Percentiles rank a stretch among this genome's conserved stretches.
phyloP scores from a whole-genome alignment of 2,329 filamentous ascomycete genomes.

The Penicillium palitans region DNA sequence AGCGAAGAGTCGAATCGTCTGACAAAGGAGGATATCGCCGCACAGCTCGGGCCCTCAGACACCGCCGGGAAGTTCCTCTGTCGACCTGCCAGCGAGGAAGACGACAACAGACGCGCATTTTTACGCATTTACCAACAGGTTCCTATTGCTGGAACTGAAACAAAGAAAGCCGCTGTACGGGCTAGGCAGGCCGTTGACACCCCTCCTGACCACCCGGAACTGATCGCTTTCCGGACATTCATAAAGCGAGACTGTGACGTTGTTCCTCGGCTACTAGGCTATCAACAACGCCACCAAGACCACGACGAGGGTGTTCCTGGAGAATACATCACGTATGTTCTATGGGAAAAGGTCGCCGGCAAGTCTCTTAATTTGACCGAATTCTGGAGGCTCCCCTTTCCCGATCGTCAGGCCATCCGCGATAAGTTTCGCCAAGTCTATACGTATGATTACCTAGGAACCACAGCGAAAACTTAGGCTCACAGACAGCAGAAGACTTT shows the following conservation, averaged over 20 bases:
- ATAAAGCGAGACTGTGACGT: slow-evolving; percentile 1
- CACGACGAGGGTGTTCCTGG: slow-evolving; percentile 4
- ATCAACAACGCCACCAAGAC: slow-evolving; percentile 4
- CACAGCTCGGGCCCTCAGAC: neutral
- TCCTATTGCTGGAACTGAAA: slow-evolving; percentile 7
- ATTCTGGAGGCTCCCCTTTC: slow-evolving; percentile 8
- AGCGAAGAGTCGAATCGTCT: neutral
- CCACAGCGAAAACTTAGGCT: neutral
- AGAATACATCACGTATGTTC: slow-evolving; percentile 2
- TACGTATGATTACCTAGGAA: slow-evolving; percentile 1
- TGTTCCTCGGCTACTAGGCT: slow-evolving; percentile 5
- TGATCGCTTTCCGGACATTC: slow-evolving; percentile 1
- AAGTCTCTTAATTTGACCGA: slow-evolving; percentile 5
- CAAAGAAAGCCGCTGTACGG: neutral
- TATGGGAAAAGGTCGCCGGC: slow-evolving; percentile 7
- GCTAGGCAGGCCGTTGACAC: slow-evolving; percentile 1
- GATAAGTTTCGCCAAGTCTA: slow-evolving; percentile 6
- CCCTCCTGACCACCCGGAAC: slow-evolving; percentile 2
- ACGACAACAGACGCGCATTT: slow-evolving; percentile 5
- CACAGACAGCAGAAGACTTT: slow-evolving; percentile 2
- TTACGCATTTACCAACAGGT: slow-evolving; percentile 6
- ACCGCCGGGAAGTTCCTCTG: slow-evolving; percentile 5
- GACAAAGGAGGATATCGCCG: slow-evolving; percentile 1
- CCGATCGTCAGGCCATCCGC: slow-evolving; percentile 7
- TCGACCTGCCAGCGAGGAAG: slow-evolving; percentile 1